Evolutionary conservation across 768 basidiomycete genomes (phyloP).

Genomic region (Termitomyces titanicus): DNA sequence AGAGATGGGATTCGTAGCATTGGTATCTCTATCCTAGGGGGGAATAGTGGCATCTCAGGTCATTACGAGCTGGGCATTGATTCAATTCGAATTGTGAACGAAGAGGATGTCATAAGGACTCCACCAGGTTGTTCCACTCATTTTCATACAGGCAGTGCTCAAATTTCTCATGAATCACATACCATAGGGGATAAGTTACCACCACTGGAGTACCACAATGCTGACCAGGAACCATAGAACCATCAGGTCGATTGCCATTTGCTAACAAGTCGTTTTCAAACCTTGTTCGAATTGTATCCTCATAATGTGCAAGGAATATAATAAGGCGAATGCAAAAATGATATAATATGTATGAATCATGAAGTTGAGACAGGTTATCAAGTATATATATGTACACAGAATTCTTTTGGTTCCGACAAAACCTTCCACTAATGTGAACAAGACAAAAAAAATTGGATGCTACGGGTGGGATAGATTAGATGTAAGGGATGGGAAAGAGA

Average conservation of each 20-base stretch:
- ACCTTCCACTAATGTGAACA: slow-evolving; percentile 16
- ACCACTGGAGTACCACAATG: slow-evolving; percentile 2
- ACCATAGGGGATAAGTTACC: slow-evolving; percentile 11
- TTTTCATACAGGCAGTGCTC: not conserved
- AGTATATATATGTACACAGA: slow-evolving; percentile 17
- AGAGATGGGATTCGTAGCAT: slow-evolving; percentile 73
- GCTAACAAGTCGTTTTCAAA: too few species aligned
- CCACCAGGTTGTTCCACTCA: slow-evolving; percentile 17
- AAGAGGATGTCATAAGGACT: slow-evolving; percentile 50
- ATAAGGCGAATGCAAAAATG: not conserved
- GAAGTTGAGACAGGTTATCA: slow-evolving; percentile 7
- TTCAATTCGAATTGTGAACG: slow-evolving; percentile 76
- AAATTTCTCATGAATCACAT: not conserved
- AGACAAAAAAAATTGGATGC: slow-evolving; percentile 8
- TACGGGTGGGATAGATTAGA: not conserved
- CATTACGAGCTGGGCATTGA: slow-evolving; percentile 82
- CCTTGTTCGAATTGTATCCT: too few species aligned
- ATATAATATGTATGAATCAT: not conserved
- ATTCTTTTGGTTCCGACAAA: slow-evolving; percentile 14
- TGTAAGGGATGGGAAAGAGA: slow-evolving; percentile 18
- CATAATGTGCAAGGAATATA: too few species aligned
- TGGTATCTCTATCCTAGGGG: slow-evolving; percentile 85
- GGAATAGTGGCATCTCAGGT: slow-evolving; percentile 72
- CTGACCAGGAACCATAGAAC: not conserved
- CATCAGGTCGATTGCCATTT: not conserved